Percentiles rank a stretch among this genome's conserved stretches.
These are phyloP conservation scores for Phaeoacremonium minimum DNA, from an alignment of 2,329 filamentous ascomycete species.

Conservation along the genomic window DNA sequence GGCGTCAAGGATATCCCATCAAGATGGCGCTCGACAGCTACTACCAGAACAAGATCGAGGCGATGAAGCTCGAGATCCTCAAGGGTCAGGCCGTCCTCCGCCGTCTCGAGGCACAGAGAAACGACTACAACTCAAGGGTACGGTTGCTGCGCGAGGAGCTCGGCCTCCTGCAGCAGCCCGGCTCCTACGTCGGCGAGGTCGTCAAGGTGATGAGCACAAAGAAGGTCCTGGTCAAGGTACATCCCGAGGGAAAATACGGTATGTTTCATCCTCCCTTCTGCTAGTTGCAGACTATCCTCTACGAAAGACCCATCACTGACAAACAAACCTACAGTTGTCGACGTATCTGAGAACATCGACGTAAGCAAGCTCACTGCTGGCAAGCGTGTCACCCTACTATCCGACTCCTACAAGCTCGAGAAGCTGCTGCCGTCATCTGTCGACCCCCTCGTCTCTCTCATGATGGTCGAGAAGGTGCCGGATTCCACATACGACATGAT, in stretches of 20 bases:
- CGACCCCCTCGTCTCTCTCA: conserved; percentile 95
- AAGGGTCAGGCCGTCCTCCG: conserved; percentile 95
- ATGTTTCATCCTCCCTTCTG: too few species aligned
- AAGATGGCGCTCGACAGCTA: conserved; percentile 98
- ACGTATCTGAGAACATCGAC: conserved; percentile 91
- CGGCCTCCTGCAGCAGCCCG: conserved; percentile 91
- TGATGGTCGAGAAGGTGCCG: conserved; percentile 99
- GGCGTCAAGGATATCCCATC: too few species aligned
- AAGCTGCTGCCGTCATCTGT: conserved; percentile 98
- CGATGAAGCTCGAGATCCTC: conserved; percentile 99
- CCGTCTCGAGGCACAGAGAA: conserved; percentile 93
- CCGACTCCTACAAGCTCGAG: conserved; percentile 97
- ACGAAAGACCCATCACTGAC: neutral
- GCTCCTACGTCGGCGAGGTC: conserved; percentile 98
- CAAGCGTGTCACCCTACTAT: conserved; percentile 94
- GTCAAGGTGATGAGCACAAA: conserved; percentile 99
- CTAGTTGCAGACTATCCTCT: too few species aligned
- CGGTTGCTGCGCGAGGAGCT: conserved; percentile 92
- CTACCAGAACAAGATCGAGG: conserved; percentile 99
- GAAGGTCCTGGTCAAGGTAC: conserved; percentile 98
- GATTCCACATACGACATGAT: conserved; percentile 99
- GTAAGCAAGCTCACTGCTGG: conserved; percentile 93
- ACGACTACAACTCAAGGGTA: conserved; percentile 98
- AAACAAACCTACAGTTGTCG: conserved; percentile 66
- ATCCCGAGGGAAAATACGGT: conserved; percentile 99